Conservation (phyloP, 495 filamentous ascomycete species). For the Cairneyella variabilis region DNA sequence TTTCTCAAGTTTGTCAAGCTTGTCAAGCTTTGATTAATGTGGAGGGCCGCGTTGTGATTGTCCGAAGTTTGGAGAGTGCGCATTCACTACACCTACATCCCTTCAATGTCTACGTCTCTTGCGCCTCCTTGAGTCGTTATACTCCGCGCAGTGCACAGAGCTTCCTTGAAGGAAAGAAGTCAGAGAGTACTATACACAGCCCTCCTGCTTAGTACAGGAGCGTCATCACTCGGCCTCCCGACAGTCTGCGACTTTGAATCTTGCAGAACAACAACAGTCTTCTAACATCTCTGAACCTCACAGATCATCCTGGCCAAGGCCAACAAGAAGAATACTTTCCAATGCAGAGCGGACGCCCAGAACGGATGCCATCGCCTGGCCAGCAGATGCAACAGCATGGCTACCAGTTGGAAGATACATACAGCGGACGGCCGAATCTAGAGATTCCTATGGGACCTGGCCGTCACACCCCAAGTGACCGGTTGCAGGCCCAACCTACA, state of each 20-base stretch:
- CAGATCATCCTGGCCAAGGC: slow-evolving; percentile 24
- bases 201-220: slow-evolving; percentile 22
- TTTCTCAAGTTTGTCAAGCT: not conserved
- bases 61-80: too few species aligned
- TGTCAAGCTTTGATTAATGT: not conserved
- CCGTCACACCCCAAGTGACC: slow-evolving; percentile 51
- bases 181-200: slow-evolving; percentile 4
- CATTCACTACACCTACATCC: too few species aligned
- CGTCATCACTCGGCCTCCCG: not conserved
- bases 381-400: slow-evolving; percentile 49
- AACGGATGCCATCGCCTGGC: slow-evolving; percentile 54
- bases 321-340: slow-evolving; percentile 57
- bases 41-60: not conserved
- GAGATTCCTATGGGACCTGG: slow-evolving; percentile 64
- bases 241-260: slow-evolving; percentile 11
- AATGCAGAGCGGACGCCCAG: slow-evolving; percentile 50
- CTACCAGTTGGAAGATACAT: slow-evolving; percentile 68
- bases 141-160: slow-evolving; percentile 10
- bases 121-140: too few species aligned
- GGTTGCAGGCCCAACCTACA: slow-evolving; percentile 67
- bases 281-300: slow-evolving; percentile 10
- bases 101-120: not conserved
- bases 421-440: slow-evolving; percentile 44
- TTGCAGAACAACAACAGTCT: not conserved
- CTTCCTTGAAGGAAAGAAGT: slow-evolving; percentile 10